phyloP scores from a whole-genome alignment of 2,329 filamentous ascomycete genomes.

The Lithohypha guttulata region DNA sequence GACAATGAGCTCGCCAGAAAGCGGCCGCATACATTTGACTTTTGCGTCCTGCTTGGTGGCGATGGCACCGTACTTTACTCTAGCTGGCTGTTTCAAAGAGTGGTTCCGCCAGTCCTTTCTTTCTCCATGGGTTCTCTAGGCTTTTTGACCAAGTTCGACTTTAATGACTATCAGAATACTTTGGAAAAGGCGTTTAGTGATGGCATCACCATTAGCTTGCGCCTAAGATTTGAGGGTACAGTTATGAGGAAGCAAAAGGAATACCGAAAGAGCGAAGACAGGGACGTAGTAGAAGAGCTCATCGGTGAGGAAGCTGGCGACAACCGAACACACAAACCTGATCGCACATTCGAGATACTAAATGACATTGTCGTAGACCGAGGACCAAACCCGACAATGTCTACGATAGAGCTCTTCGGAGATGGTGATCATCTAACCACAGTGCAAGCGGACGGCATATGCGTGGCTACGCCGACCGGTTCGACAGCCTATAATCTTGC shows the following conservation, averaged over 20 bases:
- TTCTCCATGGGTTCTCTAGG: slow-evolving; percentile 90
- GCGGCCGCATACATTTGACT: slow-evolving; percentile 81
- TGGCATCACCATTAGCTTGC: slow-evolving; percentile 77
- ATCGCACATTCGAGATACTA: slow-evolving; percentile 76
- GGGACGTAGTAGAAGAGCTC: slow-evolving; percentile 79
- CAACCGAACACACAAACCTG: slow-evolving; percentile 72
- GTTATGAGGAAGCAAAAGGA: slow-evolving; percentile 65
- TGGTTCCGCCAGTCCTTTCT: slow-evolving; percentile 85
- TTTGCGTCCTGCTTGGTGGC: slow-evolving; percentile 81
- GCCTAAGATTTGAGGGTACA: slow-evolving; percentile 83
- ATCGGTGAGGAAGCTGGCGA: slow-evolving; percentile 78
- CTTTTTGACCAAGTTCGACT: slow-evolving; percentile 95
- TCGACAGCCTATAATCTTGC: slow-evolving; percentile 94
- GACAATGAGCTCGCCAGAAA: slow-evolving; percentile 64
- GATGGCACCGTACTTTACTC: slow-evolving; percentile 94
- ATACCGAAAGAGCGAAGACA: slow-evolving; percentile 28
- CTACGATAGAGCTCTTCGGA: slow-evolving; percentile 80
- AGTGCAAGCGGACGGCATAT: slow-evolving; percentile 83
- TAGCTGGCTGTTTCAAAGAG: slow-evolving; percentile 91
- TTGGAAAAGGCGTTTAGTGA: slow-evolving; percentile 63
- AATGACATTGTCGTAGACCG: slow-evolving; percentile 96
- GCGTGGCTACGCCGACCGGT: slow-evolving; percentile 86
- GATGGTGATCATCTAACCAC: slow-evolving; percentile 95
- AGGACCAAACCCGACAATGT: slow-evolving; percentile 91
- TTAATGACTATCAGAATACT: slow-evolving; percentile 58